Conservation (phyloP, 73 alveolate species). For the Paramecium pentaurelia region DNA sequence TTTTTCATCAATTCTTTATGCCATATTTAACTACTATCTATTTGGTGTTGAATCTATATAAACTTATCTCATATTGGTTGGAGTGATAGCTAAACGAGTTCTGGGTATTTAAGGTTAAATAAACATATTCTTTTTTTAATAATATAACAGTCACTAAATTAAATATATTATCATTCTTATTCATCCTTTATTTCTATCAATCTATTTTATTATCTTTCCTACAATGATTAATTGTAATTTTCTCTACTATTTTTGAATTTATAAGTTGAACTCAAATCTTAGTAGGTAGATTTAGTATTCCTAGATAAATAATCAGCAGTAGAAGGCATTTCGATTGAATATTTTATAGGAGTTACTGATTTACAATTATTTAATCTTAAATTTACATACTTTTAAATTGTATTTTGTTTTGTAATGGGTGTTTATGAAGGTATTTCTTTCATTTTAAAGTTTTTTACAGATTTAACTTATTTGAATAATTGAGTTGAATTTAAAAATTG, state of each 20-base stretch:
- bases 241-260: not conserved
- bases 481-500: not conserved
- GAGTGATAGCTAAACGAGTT: not conserved
- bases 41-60: not conserved
- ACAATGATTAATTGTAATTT: not conserved
- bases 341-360: not conserved
- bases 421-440: not conserved
- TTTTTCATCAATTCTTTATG: not conserved
- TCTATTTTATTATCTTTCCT: not conserved
- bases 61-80: not conserved
- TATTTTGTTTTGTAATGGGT: not conserved
- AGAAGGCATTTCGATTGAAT: conserved; percentile 8
- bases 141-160: conserved; percentile 17
- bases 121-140: not conserved
- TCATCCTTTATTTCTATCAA: not conserved
- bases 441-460: not conserved
- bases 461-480: not conserved
- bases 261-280: not conserved
- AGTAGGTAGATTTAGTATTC: not conserved
- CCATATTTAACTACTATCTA: not conserved
- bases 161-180: not conserved
- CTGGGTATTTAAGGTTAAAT: not conserved
- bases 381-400: not conserved
- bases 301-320: conserved; percentile 18
- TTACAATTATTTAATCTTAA: not conserved